Percentiles rank a stretch among this genome's conserved stretches.
Conservation (phyloP, 2,329 filamentous ascomycete genomes). For the Colletotrichum cereale region DNA sequence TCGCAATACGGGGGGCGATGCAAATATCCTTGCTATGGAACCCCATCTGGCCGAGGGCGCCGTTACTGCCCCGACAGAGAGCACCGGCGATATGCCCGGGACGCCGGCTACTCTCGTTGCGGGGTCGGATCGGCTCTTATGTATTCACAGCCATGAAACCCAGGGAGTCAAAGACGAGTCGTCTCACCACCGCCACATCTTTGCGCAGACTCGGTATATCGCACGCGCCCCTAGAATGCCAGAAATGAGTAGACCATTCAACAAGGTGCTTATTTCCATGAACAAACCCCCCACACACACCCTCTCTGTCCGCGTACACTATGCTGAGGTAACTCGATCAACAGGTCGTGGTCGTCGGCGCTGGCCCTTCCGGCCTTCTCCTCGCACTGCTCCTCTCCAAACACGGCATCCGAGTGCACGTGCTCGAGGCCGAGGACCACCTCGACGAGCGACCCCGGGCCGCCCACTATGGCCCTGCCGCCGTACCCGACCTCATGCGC, state of each 20-base stretch:
- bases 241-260: conserved; percentile 22
- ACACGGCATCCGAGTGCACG: conserved; percentile 63
- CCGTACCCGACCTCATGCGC: conserved; percentile 68
- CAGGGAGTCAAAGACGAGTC: background rate
- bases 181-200: background rate
- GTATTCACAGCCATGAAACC: background rate
- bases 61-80: background rate
- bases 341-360: conserved; percentile 58
- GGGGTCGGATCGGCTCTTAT: conserved; percentile 3
- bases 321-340: background rate
- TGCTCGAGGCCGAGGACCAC: conserved; percentile 66
- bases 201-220: background rate
- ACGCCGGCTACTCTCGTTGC: conserved; percentile 3
- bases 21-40: conserved; percentile 8
- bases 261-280: background rate
- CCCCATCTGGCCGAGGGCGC: background rate
- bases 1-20: background rate
- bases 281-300: background rate
- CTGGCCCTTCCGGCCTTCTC: conserved; percentile 63
- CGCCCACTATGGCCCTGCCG: conserved; percentile 71
- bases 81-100: background rate
- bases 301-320: background rate
- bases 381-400: conserved; percentile 66
- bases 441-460: conserved; percentile 72
- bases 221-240: background rate